Conservation (phyloP, 2,329 filamentous ascomycete species). For the Phyllosticta paracitricarpa region DNA sequence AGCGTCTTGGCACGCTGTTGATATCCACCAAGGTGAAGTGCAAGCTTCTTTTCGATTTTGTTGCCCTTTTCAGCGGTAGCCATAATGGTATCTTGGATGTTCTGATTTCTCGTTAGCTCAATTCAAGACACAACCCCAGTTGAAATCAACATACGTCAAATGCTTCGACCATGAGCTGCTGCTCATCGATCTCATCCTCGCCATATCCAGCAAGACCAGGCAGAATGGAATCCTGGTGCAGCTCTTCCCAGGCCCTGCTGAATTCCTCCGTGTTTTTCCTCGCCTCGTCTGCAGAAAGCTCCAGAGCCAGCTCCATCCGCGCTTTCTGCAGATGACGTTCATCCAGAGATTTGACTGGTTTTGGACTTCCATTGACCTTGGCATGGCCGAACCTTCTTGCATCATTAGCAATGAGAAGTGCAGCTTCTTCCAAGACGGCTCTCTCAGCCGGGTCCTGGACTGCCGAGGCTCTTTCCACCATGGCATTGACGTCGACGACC, state of each 20-base stretch:
- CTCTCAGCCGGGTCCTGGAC: constrained; percentile 55
- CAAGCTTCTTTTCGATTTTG: constrained; percentile 90
- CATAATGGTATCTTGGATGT: constrained; percentile 63
- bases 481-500: constrained; percentile 56
- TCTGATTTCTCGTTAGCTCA: constrained; percentile 31
- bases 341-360: constrained; percentile 52
- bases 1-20: constrained; percentile 75
- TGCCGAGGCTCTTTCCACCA: constrained; percentile 54
- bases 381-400: constrained; percentile 63
- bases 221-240: constrained; percentile 43
- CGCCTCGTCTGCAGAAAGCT: constrained; percentile 44
- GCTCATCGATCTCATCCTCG: constrained; percentile 63
- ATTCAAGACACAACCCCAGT: neutral
- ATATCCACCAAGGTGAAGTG: constrained; percentile 79
- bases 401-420: constrained; percentile 72
- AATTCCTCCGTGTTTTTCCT: constrained; percentile 44
- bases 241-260: constrained; percentile 40
- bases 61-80: constrained; percentile 68
- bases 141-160: constrained; percentile 54
- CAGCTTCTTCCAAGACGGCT: constrained; percentile 67
- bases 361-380: constrained; percentile 53
- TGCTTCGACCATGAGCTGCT: constrained; percentile 54
- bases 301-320: constrained; percentile 63
- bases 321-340: constrained; percentile 67
- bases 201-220: constrained; percentile 74